Evolutionary conservation across 2,329 filamentous ascomycete genomes (phyloP).

Genomic region (Sarocladiaceae sp.): DNA sequence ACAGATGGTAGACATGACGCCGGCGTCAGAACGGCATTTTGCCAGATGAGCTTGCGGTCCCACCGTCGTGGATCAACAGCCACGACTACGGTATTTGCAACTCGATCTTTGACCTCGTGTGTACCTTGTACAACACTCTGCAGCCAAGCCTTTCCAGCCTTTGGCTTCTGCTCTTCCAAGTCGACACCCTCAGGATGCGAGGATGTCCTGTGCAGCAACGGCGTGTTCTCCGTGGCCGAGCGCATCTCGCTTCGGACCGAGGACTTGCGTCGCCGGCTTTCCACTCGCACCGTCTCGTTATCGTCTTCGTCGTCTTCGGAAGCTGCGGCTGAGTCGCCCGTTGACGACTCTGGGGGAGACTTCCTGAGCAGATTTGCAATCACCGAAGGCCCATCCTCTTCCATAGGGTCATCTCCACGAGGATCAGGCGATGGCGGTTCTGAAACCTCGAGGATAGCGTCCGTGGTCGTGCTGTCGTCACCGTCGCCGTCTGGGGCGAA

Average conservation of each 20-base stretch:
- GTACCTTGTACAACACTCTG: slow-evolving; percentile 24
- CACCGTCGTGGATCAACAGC: slow-evolving; percentile 64
- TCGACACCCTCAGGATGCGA: slow-evolving; percentile 31
- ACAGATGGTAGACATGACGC: slow-evolving; percentile 76
- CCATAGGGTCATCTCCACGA: background rate
- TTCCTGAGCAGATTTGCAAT: slow-evolving; percentile 39
- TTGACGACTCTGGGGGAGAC: slow-evolving; percentile 33
- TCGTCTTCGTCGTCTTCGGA: slow-evolving; percentile 10
- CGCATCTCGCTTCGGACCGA: background rate
- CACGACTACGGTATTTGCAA: slow-evolving; percentile 26
- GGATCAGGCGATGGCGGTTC: slow-evolving; percentile 49
- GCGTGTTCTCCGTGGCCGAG: slow-evolving; percentile 39
- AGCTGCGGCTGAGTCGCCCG: background rate
- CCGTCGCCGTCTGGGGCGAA: slow-evolving; percentile 19
- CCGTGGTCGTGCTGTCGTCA: slow-evolving; percentile 22
- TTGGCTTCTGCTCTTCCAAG: slow-evolving; percentile 47
- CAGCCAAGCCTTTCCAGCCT: slow-evolving; percentile 28
- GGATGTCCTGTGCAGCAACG: slow-evolving; percentile 36
- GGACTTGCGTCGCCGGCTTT: background rate
- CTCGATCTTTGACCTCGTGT: slow-evolving; percentile 26
- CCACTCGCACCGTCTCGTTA: slow-evolving; percentile 9
- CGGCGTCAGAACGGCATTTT: slow-evolving; percentile 61
- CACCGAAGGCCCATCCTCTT: slow-evolving; percentile 32
- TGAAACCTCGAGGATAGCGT: slow-evolving; percentile 58
- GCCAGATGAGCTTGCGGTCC: slow-evolving; percentile 63